These are phyloP conservation scores for Zymoseptoria ardabiliae DNA, from an alignment of 2,329 filamentous ascomycete genomes.

Conservation along the genomic window DNA sequence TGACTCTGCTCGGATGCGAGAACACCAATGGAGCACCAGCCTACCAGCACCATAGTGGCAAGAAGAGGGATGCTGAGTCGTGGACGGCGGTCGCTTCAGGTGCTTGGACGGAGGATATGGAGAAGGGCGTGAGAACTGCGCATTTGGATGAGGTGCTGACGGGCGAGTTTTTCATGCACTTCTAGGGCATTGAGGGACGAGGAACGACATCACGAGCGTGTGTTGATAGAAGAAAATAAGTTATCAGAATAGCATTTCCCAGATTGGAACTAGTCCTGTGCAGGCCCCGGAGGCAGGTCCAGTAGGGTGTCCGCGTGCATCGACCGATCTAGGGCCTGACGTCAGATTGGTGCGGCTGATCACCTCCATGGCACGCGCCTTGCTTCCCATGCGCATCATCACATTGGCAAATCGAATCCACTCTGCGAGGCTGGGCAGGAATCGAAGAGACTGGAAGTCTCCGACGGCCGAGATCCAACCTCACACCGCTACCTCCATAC, in stretches of 20 bases:
- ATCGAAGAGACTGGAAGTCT: neutral
- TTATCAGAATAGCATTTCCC: no score
- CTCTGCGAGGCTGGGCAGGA: no score
- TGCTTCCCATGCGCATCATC: no score
- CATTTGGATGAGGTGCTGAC: neutral
- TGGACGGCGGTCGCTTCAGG: neutral
- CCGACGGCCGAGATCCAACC: neutral
- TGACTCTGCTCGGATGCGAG: neutral
- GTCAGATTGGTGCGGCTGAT: no score
- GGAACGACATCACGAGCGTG: neutral
- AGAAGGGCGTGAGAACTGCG: neutral
- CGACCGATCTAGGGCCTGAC: no score
- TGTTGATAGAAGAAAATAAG: no score
- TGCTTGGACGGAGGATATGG: neutral
- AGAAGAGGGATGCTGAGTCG: neutral
- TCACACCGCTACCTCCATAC: neutral
- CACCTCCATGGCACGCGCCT: no score
- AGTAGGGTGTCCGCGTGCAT: no score
- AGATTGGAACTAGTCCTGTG: no score
- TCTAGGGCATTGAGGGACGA: neutral
- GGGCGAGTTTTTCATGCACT: neutral
- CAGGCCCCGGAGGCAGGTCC: no score
- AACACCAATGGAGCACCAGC: neutral
- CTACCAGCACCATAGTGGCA: neutral
- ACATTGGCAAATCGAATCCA: no score